Conservation (phyloP, 192 early-diverging fungal species). For the Thoreauomyces humboldtii region DNA sequence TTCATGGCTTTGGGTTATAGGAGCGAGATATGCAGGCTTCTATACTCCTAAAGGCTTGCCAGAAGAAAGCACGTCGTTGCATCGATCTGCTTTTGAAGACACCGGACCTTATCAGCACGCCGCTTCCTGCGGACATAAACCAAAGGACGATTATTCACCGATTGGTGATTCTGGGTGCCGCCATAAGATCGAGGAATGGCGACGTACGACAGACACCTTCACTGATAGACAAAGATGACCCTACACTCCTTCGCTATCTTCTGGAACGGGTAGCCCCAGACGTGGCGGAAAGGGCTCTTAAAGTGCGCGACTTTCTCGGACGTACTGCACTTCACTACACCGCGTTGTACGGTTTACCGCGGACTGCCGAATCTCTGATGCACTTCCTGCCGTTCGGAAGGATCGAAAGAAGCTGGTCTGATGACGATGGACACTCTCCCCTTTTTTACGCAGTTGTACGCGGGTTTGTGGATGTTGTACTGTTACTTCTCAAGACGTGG, state of each 20-base stretch:
- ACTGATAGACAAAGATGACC: slow-evolving; percentile 30
- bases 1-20: neutral
- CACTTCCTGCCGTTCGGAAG: slow-evolving; percentile 37
- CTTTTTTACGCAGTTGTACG: slow-evolving; percentile 59
- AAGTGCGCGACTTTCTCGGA: slow-evolving; percentile 53
- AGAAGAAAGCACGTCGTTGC: slow-evolving; percentile 3
- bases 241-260: slow-evolving; percentile 36
- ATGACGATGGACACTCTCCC: slow-evolving; percentile 65
- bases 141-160: slow-evolving; percentile 59
- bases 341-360: slow-evolving; percentile 49
- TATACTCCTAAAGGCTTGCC: slow-evolving; percentile 27
- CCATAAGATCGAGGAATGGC: slow-evolving; percentile 8
- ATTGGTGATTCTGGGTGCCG: slow-evolving; percentile 48
- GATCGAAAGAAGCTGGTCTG: slow-evolving; percentile 55
- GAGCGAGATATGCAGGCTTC: neutral
- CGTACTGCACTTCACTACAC: slow-evolving; percentile 64
- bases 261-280: slow-evolving; percentile 31
- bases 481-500: slow-evolving; percentile 10
- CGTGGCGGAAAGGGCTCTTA: slow-evolving; percentile 23
- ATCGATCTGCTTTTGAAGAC: slow-evolving; percentile 4
- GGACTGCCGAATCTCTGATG: slow-evolving; percentile 46
- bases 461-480: slow-evolving; percentile 25
- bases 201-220: neutral
- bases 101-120: slow-evolving; percentile 8
- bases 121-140: slow-evolving; percentile 49